Conservation (phyloP, 257 asterid species). For the Rehmannia glutinosa region DNA sequence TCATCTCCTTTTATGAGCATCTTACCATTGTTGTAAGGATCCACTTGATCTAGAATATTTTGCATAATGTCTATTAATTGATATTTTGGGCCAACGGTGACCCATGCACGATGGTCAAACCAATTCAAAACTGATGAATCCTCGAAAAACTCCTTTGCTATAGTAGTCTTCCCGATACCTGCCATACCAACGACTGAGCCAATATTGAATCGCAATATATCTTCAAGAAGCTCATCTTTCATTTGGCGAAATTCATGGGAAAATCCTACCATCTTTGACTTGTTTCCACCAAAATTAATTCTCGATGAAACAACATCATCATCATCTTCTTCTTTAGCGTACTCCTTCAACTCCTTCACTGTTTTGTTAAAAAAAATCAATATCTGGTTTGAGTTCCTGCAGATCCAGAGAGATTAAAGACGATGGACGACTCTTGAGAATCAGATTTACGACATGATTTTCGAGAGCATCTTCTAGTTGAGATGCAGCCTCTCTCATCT, state of each 20-base stretch:
- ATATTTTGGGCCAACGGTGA: neutral
- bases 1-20: neutral
- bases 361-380: neutral
- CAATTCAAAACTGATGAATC: neutral
- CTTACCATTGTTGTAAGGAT: neutral
- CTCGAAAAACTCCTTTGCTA: neutral
- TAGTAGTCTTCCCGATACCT: slow-evolving; percentile 6
- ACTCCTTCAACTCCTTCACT: neutral
- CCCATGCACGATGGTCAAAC: neutral
- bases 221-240: no score
- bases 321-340: neutral
- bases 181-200: neutral
- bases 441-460: neutral
- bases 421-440: neutral
- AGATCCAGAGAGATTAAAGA: neutral
- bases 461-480: slow-evolving; percentile 4
- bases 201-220: no score
- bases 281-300: neutral
- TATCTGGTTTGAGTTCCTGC: neutral
- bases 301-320: neutral
- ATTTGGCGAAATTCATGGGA: neutral
- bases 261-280: neutral
- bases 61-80: neutral
- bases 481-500: neutral
- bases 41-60: neutral